Conservation (phyloP, 2,329 filamentous ascomycete genomes). For the Colletotrichum tanaceti region DNA sequence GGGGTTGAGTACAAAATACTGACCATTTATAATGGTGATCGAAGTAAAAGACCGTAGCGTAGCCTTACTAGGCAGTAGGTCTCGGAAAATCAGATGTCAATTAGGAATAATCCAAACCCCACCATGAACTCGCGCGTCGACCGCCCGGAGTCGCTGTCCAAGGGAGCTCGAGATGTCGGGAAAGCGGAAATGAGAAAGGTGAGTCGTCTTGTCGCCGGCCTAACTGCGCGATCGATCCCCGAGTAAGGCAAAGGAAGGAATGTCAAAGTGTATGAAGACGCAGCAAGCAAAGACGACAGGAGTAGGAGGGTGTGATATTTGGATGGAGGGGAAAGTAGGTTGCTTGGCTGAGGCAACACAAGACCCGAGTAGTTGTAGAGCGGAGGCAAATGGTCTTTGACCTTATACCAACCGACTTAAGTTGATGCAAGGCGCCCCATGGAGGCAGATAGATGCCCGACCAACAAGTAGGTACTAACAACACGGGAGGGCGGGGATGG, state of each 20-base stretch:
- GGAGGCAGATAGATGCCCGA: neutral
- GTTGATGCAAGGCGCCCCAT: neutral
- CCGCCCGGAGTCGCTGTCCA: neutral
- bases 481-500: neutral
- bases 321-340: neutral
- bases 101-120: neutral
- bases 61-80: conserved; percentile 38
- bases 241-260: neutral
- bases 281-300: neutral
- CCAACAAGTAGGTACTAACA: neutral
- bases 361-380: neutral
- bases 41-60: conserved; percentile 6
- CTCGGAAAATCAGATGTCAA: conserved; percentile 29
- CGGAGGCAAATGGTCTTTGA: neutral
- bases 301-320: neutral
- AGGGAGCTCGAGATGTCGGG: neutral
- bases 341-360: neutral
- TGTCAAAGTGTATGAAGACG: neutral
- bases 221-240: neutral
- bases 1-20: neutral
- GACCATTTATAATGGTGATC: conserved; percentile 6
- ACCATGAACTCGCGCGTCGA: neutral
- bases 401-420: neutral
- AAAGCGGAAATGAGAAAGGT: neutral
- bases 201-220: neutral